Conservation (phyloP, 179 eudicot genomes). For the Nepenthes alata region DNA sequence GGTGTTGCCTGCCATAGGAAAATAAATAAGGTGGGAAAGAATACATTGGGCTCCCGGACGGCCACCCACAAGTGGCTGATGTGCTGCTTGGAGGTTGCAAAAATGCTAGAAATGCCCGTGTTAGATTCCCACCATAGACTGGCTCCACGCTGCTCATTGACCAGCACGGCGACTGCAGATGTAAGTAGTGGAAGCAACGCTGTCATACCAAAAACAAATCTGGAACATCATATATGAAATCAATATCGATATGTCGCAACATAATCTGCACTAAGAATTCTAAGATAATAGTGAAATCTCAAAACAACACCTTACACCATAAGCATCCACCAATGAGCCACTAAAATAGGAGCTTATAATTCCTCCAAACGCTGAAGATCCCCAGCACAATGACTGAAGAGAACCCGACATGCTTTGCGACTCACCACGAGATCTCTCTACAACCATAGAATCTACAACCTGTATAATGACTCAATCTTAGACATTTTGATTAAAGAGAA, state of each 20-base stretch:
- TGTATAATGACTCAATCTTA: slow-evolving; percentile 13
- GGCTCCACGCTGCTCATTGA: slow-evolving; percentile 57
- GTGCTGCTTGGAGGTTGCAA: slow-evolving; percentile 47
- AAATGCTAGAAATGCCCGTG: slow-evolving; percentile 25
- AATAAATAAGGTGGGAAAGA: slow-evolving; percentile 85
- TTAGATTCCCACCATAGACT: slow-evolving; percentile 30
- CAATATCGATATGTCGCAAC: slow-evolving; percentile 8
- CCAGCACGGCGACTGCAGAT: slow-evolving; percentile 90
- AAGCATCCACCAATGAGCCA: slow-evolving; percentile 91
- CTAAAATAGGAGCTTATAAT: slow-evolving; percentile 95
- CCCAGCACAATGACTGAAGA: slow-evolving; percentile 98
- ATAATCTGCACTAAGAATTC: not conserved
- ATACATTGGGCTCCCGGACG: slow-evolving; percentile 74
- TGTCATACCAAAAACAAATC: slow-evolving; percentile 93
- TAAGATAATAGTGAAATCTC: not conserved
- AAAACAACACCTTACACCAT: slow-evolving; percentile 77
- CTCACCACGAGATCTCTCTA: slow-evolving; percentile 99
- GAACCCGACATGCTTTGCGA: slow-evolving; percentile 96
- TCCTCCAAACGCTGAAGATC: slow-evolving; percentile 92
- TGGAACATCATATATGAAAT: slow-evolving; percentile 23
- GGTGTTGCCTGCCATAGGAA: slow-evolving; percentile 99
- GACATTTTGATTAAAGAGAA: not conserved
- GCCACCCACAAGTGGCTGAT: slow-evolving; percentile 62
- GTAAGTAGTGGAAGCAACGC: slow-evolving; percentile 91
- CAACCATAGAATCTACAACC: slow-evolving; percentile 99